A percentile compares a stretch with the other conserved stretches of the same genome.
phyloP scores from a whole-genome alignment of 306 rosid genomes.

The Citrullus colocynthis region DNA sequence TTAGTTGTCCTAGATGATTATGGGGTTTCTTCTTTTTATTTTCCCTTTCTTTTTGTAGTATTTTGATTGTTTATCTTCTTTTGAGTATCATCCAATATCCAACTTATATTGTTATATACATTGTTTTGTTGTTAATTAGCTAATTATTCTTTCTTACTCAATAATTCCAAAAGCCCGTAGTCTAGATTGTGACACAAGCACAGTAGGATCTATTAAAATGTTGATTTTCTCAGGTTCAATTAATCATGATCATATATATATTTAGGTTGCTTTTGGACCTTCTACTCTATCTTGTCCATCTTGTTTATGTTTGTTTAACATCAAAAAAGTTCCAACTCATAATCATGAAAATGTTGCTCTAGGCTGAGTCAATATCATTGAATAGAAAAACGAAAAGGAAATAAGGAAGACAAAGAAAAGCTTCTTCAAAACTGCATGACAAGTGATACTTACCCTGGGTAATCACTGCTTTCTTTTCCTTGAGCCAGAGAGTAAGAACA shows the following conservation, averaged over 20 bases:
- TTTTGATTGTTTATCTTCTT: background rate
- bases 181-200: background rate
- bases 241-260: background rate
- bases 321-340: background rate
- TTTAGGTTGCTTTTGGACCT: background rate
- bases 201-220: background rate
- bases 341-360: background rate
- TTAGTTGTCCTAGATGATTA: background rate
- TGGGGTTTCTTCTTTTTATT: background rate
- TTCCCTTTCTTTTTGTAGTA: background rate
- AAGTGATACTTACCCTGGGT: background rate
- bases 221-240: background rate
- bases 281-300: background rate
- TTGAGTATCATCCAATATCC: background rate
- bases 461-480: background rate
- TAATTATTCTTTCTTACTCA: background rate
- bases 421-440: background rate
- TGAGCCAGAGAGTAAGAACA: background rate
- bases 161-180: background rate
- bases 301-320: constrained; percentile 1
- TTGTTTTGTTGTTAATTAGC: background rate
- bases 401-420: background rate
- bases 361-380: background rate
- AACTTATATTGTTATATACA: background rate
- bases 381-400: background rate